Base-by-base conservation (phyloP, 768 basidiomycete species). In the Artomyces pyxidatus region DNA sequence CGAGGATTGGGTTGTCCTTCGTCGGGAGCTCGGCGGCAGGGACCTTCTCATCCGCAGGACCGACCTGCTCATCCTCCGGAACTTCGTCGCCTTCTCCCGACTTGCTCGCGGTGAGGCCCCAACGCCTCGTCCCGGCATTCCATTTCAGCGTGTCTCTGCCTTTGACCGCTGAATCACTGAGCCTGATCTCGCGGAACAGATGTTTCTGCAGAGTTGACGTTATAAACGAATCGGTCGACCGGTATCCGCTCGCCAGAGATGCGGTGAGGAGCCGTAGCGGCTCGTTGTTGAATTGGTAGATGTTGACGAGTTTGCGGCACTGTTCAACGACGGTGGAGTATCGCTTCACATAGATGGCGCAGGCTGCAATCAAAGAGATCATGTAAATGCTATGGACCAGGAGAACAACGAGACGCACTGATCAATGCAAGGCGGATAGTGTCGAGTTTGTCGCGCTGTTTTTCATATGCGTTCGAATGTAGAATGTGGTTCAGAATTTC, bases 271-370 rank as follows among this genome's bases (percentile, higher is more conserved):
- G 74, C 6, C 90, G 81, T 11, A 87, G 67, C 0, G 91, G 85
- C 37, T 94, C 90, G 46, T 91, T 87, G 59, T 92, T 85, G 70
- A 88, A 92, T 60, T 95, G 91, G 59, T 91, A 72, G 0, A 68
- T 66, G 27, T 76, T 81, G 49, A 88, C 80, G 27, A 97, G 67
- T 53, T 85, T 85, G 22, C 91, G 80, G 27, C 76, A 76, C 59
- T 89, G 85, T 51, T 89, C 85, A 14, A 89, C 77, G 14, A 87
- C 77, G 9, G 73, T 67, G 19, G 69, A 58, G 58, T 76, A 77
- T 10, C 78, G 74, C 43, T 77, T 69, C 4, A 72, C 76, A 1
- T 72, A 63, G 30, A 88, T 76, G 6, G 83, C 83, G 59, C 87
- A 89, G 1, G 91, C 93, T 95, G 59, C 4, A 44, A 37, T 35